phyloP scores from a whole-genome alignment of 2,329 filamentous ascomycete genomes.

The Hypoxylon sp. region DNA sequence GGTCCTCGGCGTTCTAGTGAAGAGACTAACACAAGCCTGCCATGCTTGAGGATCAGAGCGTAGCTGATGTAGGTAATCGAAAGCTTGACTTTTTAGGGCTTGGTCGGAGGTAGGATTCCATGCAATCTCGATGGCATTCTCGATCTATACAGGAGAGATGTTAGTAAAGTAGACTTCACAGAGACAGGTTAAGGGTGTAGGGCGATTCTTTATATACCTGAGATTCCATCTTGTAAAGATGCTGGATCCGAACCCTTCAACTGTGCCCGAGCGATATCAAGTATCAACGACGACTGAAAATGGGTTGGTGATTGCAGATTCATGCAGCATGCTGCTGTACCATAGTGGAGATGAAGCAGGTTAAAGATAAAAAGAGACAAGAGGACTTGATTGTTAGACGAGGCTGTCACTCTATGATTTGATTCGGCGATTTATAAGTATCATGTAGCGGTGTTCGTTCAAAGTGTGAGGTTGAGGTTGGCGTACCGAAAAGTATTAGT shows the following conservation, averaged over 20 bases:
- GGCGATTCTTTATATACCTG: slow-evolving; percentile 57
- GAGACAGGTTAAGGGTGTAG: background rate
- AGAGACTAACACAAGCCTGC: slow-evolving; percentile 90
- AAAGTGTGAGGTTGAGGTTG: background rate
- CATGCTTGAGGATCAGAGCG: slow-evolving; percentile 87
- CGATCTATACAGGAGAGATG: slow-evolving; percentile 75
- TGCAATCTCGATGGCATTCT: slow-evolving; percentile 95
- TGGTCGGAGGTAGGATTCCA: slow-evolving; percentile 85
- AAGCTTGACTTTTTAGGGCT: slow-evolving; percentile 83
- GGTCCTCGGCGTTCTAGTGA: slow-evolving; percentile 81
- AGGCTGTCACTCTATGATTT: background rate
- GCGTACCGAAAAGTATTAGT: background rate
- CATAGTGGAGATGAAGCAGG: slow-evolving; percentile 28
- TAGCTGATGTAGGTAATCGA: slow-evolving; percentile 83
- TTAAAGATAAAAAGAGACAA: slow-evolving; percentile 1
- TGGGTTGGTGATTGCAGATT: slow-evolving; percentile 29
- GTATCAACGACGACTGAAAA: slow-evolving; percentile 39
- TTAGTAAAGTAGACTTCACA: slow-evolving; percentile 29
- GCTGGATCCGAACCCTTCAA: slow-evolving; percentile 47
- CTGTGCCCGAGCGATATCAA: slow-evolving; percentile 49
- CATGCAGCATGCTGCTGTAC: slow-evolving; percentile 45
- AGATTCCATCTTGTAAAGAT: slow-evolving; percentile 61
- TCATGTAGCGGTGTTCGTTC: slow-evolving; percentile 11
- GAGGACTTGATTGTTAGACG: background rate
- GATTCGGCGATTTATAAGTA: background rate